Evolutionary conservation across 2,329 filamentous ascomycete species (phyloP).

Genomic region (Aspergillus sp.): DNA sequence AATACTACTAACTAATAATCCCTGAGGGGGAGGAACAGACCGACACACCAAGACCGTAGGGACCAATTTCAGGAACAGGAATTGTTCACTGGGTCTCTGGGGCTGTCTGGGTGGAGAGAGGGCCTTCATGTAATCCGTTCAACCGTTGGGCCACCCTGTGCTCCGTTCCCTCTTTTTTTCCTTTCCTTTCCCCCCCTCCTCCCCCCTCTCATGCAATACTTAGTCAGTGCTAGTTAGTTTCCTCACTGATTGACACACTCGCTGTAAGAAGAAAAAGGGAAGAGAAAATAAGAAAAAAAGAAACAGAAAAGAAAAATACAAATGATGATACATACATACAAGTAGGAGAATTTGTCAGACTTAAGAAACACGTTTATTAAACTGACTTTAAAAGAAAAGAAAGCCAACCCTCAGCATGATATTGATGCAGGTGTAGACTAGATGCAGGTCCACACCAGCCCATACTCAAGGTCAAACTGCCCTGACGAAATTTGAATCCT

Average conservation of each 20-base stretch:
- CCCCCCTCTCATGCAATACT: neutral
- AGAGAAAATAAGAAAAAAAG: neutral
- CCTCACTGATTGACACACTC: neutral
- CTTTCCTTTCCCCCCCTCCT: neutral
- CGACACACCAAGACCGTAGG: neutral
- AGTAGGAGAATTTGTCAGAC: neutral
- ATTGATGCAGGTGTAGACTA: neutral
- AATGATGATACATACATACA: neutral
- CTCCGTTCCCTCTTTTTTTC: neutral
- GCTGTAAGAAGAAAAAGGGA: neutral
- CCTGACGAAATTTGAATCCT: neutral
- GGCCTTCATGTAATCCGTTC: conserved; percentile 4
- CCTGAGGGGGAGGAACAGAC: too few relatives aligned
- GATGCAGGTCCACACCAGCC: neutral
- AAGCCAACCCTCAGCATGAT: neutral
- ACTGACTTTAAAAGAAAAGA: neutral
- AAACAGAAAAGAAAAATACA: neutral
- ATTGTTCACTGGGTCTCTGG: conserved; percentile 14
- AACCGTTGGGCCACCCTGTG: neutral
- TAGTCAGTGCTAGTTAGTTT: neutral
- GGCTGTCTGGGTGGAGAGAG: conserved; percentile 14
- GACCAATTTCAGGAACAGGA: conserved; percentile 15
- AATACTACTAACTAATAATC: neutral
- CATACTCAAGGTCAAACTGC: neutral
- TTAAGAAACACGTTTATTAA: neutral